Percentiles rank a stretch among this genome's conserved stretches.
Evolutionary conservation across 1,139 yeast species (phyloP).

Genomic region (Blastobotrys illinoisensis): DNA sequence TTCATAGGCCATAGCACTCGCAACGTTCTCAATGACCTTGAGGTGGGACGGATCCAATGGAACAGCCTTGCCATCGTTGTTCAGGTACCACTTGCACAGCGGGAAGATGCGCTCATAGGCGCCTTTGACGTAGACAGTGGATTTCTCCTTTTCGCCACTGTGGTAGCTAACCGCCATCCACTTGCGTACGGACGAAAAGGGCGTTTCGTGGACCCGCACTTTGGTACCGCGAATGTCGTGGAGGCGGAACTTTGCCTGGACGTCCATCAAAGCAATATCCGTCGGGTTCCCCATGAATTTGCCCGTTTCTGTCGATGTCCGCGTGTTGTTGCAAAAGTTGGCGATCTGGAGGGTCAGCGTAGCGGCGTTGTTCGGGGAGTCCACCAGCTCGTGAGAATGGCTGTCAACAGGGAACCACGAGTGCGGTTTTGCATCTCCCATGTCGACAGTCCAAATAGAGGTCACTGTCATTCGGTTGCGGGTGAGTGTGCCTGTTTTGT

Average conservation of each 20-base stretch:
- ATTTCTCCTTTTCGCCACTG: constrained; percentile 47
- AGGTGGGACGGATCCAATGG: constrained; percentile 48
- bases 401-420: constrained; percentile 22
- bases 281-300: constrained; percentile 87
- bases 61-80: constrained; percentile 49
- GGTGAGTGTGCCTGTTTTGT: constrained; percentile 92
- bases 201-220: constrained; percentile 62
- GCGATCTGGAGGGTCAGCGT: constrained; percentile 55
- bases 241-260: constrained; percentile 62
- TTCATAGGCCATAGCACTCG: constrained; percentile 64
- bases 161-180: constrained; percentile 77
- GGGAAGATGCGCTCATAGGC: constrained; percentile 74
- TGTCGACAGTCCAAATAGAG: constrained; percentile 74
- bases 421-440: constrained; percentile 34
- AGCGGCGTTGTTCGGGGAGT: constrained; percentile 19
- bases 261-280: constrained; percentile 82
- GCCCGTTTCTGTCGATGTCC: constrained; percentile 55
- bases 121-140: constrained; percentile 75
- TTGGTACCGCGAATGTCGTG: constrained; percentile 61
- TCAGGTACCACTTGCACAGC: constrained; percentile 55
- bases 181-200: constrained; percentile 79
- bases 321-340: constrained; percentile 74
- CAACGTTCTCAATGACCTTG: constrained; percentile 46
- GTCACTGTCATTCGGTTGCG: constrained; percentile 92
- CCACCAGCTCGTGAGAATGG: neutral